Evolutionary conservation across 1,284 basidiomycete genomes (phyloP).

Genomic region (Malassezia psittaci): DNA sequence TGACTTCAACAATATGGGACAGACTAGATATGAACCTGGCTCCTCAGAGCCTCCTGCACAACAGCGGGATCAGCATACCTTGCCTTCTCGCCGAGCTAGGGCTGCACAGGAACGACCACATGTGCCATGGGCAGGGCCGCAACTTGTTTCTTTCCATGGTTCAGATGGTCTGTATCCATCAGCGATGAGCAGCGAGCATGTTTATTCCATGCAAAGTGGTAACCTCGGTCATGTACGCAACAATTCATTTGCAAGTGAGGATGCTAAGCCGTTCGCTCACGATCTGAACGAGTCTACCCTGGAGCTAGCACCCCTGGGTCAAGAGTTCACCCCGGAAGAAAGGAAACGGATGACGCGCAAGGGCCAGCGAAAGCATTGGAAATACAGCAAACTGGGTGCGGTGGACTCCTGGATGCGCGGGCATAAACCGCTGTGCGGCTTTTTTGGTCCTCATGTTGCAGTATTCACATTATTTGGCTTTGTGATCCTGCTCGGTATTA

Average conservation of each 20-base stretch:
- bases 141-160: constrained; percentile 4
- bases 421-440: constrained; percentile 1
- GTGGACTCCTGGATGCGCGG: constrained; percentile 8
- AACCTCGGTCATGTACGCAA: neutral
- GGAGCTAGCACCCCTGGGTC: constrained; percentile 11
- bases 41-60: neutral
- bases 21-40: neutral
- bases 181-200: neutral
- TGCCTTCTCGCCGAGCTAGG: neutral
- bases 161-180: neutral
- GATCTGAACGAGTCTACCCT: constrained; percentile 1
- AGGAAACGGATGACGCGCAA: constrained; percentile 12
- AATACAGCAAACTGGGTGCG: neutral
- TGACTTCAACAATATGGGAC: constrained; percentile 14
- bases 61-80: neutral
- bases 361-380: neutral
- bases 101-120: neutral
- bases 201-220: neutral
- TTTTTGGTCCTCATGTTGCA: constrained; percentile 6
- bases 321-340: constrained; percentile 9
- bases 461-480: constrained; percentile 4
- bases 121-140: neutral
- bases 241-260: neutral
- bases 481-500: neutral
- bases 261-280: constrained; percentile 1